Base-by-base conservation (phyloP, 257 asterid genomes). In the Coffea eugenioides region DNA sequence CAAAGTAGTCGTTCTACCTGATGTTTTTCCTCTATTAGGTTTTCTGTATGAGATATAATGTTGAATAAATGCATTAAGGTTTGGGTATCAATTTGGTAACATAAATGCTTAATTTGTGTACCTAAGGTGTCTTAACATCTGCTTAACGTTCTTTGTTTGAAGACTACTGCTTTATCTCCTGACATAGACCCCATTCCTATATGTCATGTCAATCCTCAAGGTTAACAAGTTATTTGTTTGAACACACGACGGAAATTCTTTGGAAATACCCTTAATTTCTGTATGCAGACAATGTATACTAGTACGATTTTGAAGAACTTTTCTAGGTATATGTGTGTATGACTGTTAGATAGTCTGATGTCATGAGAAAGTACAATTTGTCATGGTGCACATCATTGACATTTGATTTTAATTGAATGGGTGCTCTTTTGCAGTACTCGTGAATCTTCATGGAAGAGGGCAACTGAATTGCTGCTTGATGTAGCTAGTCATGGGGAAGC, bases 401-500 rank as follows among this genome's bases (percentile, higher is more conserved):
- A 51, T 52, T 73, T 46, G 72, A 81, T 77, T 75, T 16, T 62
- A 74, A 48, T 14, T 75, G 46, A 51, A 61, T 80, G 82, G 74
- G 67, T 75, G 61, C 68, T 69, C 21, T 25, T 69, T 81, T 8
- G 41, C 86, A 96, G 99, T 84, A 92, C 99, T 79, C 49, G 79
- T 41, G 95, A 91, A 84, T 65, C 89, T 71, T 96, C 99, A 5
- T 92, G 98, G 97, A 87, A 88, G 85, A 90, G 86, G 84, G 95
- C 98, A 48, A 85, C 97, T 46, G 97, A 92, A 80, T 88, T 96
- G 92, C 97, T 96, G 77, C 87, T 92, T 78, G 97, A 94, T 82
- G 97, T 96, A 79, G 98, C 99, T 77, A 91, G 93, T 86, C 90
- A 88, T 74, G 97, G 97, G 74, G 99, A 96, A 89, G 91, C 95